Evolutionary conservation across 2,329 filamentous ascomycete genomes (phyloP), one percentile per base, ranked within the genome.

Genomic region (Apiospora saccharicola): DNA sequence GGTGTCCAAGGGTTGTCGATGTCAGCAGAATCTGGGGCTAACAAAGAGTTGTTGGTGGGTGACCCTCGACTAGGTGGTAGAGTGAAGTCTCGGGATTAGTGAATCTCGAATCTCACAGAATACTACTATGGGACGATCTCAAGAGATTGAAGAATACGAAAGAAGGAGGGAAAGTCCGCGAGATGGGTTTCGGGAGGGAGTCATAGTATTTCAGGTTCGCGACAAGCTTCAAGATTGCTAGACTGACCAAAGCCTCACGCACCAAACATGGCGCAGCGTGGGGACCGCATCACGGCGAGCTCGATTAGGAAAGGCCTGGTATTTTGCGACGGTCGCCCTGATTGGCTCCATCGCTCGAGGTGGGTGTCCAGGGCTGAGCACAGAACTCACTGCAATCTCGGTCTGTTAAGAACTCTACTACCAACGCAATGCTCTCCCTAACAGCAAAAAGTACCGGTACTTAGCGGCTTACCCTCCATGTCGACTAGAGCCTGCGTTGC

Each of bases 151-250:
- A 68, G 14, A 68, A 37, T 30, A 26, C 30, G 34, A 51, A 57
- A 34, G 46, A 26, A 70, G 47, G 47, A 53, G 37, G 47, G 47
- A 44, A 70, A 34, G 57, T 26, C 19, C 14, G 68, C 37, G 24
- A 44, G 46, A 41, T 70, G 46, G 46, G 24, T 49, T 57, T 53
- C 68, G 68, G 68, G 68, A 70, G 68, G 68, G 68, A 70, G 68
- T 70, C 68, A 70, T 57, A 70, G 68, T 70, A 70, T 70, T 70
- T 70, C 68, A 70, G 46, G 30, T 51, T 57, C 34, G 57, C 57
- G 57, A 64, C 57, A 41, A 41, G 57, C 57, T 64, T 64, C 57
- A 64, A 64, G 34, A 64, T 64, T 41, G 57, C 22, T 41, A 10
- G 57, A 64, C 30, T 37, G 34, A 64, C 19, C 67, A 49, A 69